These are phyloP conservation scores for Simmondsia chinensis DNA, from an alignment of 148 eudicot species.

Conservation along the genomic window DNA sequence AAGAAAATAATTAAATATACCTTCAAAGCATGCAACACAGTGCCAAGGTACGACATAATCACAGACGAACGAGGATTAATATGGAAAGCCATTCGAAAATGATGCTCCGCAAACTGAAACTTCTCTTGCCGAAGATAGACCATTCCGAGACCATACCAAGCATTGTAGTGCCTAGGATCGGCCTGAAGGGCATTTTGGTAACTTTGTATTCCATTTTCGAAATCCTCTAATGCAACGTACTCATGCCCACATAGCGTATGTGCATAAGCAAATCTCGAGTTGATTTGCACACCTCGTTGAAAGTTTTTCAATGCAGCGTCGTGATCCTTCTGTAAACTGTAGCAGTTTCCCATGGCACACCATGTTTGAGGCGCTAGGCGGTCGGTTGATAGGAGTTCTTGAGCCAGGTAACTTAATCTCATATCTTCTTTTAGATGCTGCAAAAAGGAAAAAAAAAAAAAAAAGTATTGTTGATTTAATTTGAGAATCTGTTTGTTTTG, in stretches of 20 bases:
- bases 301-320: conserved; percentile 93
- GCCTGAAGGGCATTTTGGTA: conserved; percentile 78
- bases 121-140: conserved; percentile 95
- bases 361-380: conserved; percentile 97
- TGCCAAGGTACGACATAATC: conserved; percentile 93
- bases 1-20: too few species aligned
- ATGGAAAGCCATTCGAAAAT: conserved; percentile 71
- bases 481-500: too few species aligned
- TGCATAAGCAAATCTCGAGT: conserved; percentile 80
- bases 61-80: conserved; percentile 88
- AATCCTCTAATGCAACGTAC: conserved; percentile 94
- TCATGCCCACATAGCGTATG: conserved; percentile 98
- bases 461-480: too few species aligned
- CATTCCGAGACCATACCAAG: conserved; percentile 99
- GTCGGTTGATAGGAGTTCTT: conserved; percentile 88
- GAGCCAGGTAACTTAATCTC: conserved; percentile 96
- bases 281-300: conserved; percentile 79
- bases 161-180: conserved; percentile 95
- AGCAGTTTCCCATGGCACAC: conserved; percentile 99
- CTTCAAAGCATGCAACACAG: conserved; percentile 86
- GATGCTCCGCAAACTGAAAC: conserved; percentile 91
- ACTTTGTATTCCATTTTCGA: conserved; percentile 79
- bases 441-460: conserved; percentile 5
- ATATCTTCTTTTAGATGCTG: conserved; percentile 97
- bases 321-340: conserved; percentile 96